These are phyloP conservation scores for Suillus tomentosus DNA, from an alignment of 768 basidiomycete species.

Conservation along the genomic window DNA sequence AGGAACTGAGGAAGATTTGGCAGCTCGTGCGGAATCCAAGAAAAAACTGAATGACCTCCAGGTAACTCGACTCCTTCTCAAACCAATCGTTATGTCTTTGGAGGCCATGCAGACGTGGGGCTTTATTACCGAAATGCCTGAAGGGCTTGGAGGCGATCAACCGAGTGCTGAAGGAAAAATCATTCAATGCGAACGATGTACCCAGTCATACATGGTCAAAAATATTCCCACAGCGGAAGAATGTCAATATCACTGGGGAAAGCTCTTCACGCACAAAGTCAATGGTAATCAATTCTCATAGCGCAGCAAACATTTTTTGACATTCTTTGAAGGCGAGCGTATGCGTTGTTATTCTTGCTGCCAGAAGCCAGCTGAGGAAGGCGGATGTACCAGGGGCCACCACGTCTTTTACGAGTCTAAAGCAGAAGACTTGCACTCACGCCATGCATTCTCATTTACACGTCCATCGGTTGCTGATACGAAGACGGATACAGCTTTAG, in stretches of 20 bases:
- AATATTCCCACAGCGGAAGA: conserved; percentile 55
- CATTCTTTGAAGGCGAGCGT: conserved; percentile 55
- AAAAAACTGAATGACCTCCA: conserved; percentile 54
- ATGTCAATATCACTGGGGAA: conserved; percentile 88
- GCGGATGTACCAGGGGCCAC: conserved; percentile 74
- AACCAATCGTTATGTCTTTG: conserved; percentile 58
- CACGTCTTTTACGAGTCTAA: conserved; percentile 91
- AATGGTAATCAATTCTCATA: conserved; percentile 49
- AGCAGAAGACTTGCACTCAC: conserved; percentile 63
- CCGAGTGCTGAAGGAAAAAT: conserved; percentile 65
- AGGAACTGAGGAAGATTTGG: conserved; percentile 70
- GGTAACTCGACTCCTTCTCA: conserved; percentile 54
- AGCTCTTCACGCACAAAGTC: conserved; percentile 56
- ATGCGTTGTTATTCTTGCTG: conserved; percentile 80
- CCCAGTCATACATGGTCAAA: conserved; percentile 66
- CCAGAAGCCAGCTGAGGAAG: conserved; percentile 55
- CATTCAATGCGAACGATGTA: conserved; percentile 80
- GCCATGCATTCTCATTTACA: conserved; percentile 70
- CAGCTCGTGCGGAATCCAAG: conserved; percentile 53
- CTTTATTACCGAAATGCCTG: conserved; percentile 71
- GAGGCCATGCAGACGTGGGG: conserved; percentile 66
- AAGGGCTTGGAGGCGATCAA: conserved; percentile 60
- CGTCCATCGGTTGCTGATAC: conserved; percentile 20
- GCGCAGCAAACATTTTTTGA: conserved; percentile 3
- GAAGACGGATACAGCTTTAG: conserved; percentile 45